Percentiles rank a stretch among this genome's conserved stretches.
Conservation (phyloP, 164 flowering plant species). For the Tetracentron sinense region DNA sequence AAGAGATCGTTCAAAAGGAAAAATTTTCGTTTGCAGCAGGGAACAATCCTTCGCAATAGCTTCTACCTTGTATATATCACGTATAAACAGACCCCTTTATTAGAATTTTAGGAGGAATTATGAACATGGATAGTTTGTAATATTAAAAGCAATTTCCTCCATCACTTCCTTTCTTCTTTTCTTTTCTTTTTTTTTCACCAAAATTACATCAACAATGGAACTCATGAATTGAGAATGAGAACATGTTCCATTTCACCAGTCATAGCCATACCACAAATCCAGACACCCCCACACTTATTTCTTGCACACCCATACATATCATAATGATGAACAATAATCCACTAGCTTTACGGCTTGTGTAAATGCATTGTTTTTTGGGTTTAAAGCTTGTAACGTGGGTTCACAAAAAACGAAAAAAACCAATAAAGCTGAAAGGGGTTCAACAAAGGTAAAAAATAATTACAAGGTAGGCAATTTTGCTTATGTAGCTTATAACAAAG, state of each 20-base stretch:
- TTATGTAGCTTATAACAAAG: background rate
- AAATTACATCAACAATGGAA: background rate
- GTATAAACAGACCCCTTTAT: constrained; percentile 2
- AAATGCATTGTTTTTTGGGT: background rate
- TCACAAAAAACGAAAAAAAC: background rate
- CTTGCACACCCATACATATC: background rate
- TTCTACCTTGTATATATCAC: background rate
- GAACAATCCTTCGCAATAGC: background rate
- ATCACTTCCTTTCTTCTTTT: background rate
- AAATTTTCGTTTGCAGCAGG: too few species aligned
- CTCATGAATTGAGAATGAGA: background rate
- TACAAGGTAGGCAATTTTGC: background rate
- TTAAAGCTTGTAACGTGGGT: background rate
- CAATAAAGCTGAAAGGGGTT: background rate
- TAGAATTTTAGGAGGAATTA: background rate
- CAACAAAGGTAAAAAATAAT: background rate
- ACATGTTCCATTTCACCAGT: background rate
- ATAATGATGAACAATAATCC: background rate
- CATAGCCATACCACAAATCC: background rate
- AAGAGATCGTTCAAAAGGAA: background rate
- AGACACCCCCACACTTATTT: background rate
- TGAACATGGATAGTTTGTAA: background rate
- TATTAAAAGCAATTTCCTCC: background rate
- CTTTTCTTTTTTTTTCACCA: too few species aligned
- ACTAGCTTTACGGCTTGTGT: background rate